These are phyloP conservation scores for Daldinia concentrica DNA, from an alignment of 495 filamentous ascomycete species.

Conservation along the genomic window DNA sequence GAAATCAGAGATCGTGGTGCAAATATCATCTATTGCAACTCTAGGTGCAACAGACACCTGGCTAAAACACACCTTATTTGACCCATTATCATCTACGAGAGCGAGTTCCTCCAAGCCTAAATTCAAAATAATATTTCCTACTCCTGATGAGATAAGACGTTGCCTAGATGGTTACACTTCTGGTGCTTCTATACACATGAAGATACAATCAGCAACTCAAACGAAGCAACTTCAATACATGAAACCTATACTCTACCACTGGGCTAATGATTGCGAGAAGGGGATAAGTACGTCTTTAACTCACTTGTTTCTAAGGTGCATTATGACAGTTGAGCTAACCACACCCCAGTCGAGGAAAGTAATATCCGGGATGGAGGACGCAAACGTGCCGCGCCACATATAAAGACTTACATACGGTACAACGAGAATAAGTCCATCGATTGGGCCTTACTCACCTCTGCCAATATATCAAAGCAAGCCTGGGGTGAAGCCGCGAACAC, in stretches of 20 bases:
- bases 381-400: slow-evolving; percentile 85
- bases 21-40: slow-evolving; percentile 86
- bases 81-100: slow-evolving; percentile 35
- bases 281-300: slow-evolving; percentile 38
- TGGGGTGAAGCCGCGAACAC: slow-evolving; percentile 74
- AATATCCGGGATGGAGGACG: slow-evolving; percentile 60
- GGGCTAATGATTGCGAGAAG: slow-evolving; percentile 65
- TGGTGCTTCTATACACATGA: slow-evolving; percentile 85
- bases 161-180: slow-evolving; percentile 82
- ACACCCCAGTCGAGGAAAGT: slow-evolving; percentile 14
- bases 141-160: slow-evolving; percentile 76
- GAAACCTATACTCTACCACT: slow-evolving; percentile 73
- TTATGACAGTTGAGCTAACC: background rate
- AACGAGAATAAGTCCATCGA: slow-evolving; percentile 67
- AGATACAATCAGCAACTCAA: slow-evolving; percentile 72
- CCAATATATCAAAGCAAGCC: slow-evolving; percentile 88
- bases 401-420: slow-evolving; percentile 90
- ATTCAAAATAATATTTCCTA: slow-evolving; percentile 80
- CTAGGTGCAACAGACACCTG: slow-evolving; percentile 78
- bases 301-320: background rate
- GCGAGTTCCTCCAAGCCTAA: slow-evolving; percentile 34
- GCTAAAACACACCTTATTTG: slow-evolving; percentile 74
- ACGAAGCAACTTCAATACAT: slow-evolving; percentile 80
- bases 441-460: slow-evolving; percentile 87
- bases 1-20: slow-evolving; percentile 70